phyloP scores from a whole-genome alignment of 257 asterid species.

The Gentiana dahurica region DNA sequence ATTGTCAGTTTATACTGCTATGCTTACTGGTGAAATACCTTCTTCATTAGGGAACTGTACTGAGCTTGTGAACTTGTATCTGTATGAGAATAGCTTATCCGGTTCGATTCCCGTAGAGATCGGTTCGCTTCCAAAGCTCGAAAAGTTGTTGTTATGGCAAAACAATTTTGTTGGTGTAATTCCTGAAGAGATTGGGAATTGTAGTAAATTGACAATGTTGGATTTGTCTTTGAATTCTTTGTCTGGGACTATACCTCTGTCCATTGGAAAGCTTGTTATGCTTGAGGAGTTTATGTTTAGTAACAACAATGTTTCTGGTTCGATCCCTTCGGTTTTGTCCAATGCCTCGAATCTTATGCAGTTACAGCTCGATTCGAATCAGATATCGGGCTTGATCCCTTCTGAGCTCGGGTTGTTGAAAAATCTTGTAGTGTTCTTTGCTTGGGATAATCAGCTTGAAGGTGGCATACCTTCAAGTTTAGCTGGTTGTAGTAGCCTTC shows the following conservation, averaged over 20 bases:
- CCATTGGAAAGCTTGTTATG: constrained; percentile 27
- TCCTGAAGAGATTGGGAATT: constrained; percentile 35
- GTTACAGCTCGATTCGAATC: constrained; percentile 35
- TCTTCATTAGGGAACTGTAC: constrained; percentile 32
- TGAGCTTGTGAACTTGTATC: constrained; percentile 35
- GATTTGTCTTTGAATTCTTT: constrained; percentile 35
- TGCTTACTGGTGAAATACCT: constrained; percentile 41
- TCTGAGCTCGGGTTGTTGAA: constrained; percentile 30
- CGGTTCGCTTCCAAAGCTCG: constrained; percentile 25
- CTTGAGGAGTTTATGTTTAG: constrained; percentile 41
- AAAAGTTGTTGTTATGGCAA: constrained; percentile 33
- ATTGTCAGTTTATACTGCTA: constrained; percentile 30
- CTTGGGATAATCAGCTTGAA: constrained; percentile 40
- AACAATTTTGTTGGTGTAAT: constrained; percentile 32
- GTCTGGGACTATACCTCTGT: constrained; percentile 34
- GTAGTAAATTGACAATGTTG: constrained; percentile 22
- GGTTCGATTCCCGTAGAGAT: constrained; percentile 36
- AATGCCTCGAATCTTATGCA: constrained; percentile 25
- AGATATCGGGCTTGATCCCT: constrained; percentile 38
- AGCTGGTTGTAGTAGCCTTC: constrained; percentile 30
- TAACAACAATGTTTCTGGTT: constrained; percentile 33
- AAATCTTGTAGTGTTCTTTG: constrained; percentile 31
- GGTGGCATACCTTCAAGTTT: constrained; percentile 36
- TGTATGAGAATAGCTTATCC: constrained; percentile 37
- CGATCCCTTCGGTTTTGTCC: constrained; percentile 28